These are phyloP conservation scores for Crepidotus variabilis DNA, from an alignment of 768 basidiomycete genomes.

Conservation along the genomic window DNA sequence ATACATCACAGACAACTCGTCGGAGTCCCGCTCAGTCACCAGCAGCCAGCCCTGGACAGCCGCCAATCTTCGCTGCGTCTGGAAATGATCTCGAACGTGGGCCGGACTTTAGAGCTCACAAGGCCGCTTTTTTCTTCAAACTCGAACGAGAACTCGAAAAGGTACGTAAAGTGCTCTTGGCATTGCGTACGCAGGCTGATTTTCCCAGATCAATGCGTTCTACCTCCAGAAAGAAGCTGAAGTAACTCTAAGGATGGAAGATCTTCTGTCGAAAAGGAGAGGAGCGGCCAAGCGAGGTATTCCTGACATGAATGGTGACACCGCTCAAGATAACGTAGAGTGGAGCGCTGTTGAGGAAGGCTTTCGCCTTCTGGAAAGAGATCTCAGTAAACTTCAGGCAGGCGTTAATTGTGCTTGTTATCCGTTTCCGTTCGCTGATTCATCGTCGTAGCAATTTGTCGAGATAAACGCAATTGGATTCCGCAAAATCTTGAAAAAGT, in stretches of 20 bases:
- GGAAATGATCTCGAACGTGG: conserved; percentile 71
- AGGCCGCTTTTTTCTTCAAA: conserved; percentile 98
- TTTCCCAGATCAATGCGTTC: conserved; percentile 87
- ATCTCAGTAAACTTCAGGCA: conserved; percentile 94
- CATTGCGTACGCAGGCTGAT: conserved; percentile 7
- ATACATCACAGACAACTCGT: conserved; percentile 25
- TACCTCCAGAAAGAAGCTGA: conserved; percentile 98
- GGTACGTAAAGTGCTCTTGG: conserved; percentile 35
- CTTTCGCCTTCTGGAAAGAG: conserved; percentile 89
- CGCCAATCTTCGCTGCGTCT: conserved; percentile 58
- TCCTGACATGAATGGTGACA: conserved; percentile 62
- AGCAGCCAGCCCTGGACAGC: conserved; percentile 41
- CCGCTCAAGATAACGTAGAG: conserved; percentile 69
- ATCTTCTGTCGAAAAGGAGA: conserved; percentile 89
- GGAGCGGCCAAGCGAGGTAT: conserved; percentile 71
- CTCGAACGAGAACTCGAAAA: conserved; percentile 97
- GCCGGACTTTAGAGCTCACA: conserved; percentile 89
- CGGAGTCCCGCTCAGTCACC: conserved; percentile 28
- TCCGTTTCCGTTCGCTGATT: background rate
- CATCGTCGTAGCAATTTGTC: conserved; percentile 74
- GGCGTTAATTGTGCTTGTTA: conserved; percentile 1
- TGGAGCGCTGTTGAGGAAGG: conserved; percentile 98
- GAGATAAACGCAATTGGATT: conserved; percentile 98
- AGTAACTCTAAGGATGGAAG: conserved; percentile 87
- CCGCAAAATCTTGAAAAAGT: conserved; percentile 96